Conservation (phyloP, 2,329 filamentous ascomycete genomes). For the Pyricularia pennisetigena region DNA sequence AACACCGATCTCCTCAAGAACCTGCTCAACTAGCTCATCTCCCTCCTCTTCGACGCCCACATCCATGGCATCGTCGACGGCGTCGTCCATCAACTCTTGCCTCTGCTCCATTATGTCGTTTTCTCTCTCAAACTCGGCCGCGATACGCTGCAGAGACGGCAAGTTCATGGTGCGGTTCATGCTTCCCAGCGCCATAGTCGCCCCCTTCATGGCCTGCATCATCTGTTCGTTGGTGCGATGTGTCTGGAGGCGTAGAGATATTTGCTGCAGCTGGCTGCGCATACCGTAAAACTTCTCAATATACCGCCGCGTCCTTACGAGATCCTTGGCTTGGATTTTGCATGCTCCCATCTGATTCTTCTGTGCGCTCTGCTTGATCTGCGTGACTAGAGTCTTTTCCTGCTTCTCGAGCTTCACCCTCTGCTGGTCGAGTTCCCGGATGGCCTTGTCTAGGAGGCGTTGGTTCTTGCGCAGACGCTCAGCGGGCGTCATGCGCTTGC, state of each 20-base stretch:
- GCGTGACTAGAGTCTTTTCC: conserved; percentile 90
- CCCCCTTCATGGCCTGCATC: conserved; percentile 99
- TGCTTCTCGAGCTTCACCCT: conserved; percentile 95
- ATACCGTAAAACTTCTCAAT: conserved; percentile 98
- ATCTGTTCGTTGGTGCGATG: conserved; percentile 98
- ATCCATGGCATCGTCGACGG: conserved; percentile 93
- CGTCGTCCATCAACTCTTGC: conserved; percentile 99
- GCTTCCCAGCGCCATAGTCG: conserved; percentile 81
- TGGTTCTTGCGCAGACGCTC: conserved; percentile 90
- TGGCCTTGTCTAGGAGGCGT: conserved; percentile 91
- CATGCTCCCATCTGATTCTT: conserved; percentile 97
- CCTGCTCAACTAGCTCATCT: conserved; percentile 93
- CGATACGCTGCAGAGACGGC: conserved; percentile 87
- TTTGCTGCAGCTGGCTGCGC: conserved; percentile 93
- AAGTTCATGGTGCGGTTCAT: conserved; percentile 99
- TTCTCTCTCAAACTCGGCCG: conserved; percentile 98
- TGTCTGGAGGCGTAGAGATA: conserved; percentile 92
- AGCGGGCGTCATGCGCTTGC: conserved; percentile 96
- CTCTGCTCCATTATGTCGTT: conserved; percentile 99
- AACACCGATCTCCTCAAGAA: conserved; percentile 92
- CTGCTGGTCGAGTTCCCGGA: conserved; percentile 91
- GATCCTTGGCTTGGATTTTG: conserved; percentile 95
- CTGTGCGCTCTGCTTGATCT: conserved; percentile 98
- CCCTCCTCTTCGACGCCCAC: conserved; percentile 86
- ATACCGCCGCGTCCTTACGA: conserved; percentile 87